Base-by-base conservation (phyloP, 225 moss, liverwort and hornwort genomes). In the Bryoerythrophyllum caledonicum region DNA sequence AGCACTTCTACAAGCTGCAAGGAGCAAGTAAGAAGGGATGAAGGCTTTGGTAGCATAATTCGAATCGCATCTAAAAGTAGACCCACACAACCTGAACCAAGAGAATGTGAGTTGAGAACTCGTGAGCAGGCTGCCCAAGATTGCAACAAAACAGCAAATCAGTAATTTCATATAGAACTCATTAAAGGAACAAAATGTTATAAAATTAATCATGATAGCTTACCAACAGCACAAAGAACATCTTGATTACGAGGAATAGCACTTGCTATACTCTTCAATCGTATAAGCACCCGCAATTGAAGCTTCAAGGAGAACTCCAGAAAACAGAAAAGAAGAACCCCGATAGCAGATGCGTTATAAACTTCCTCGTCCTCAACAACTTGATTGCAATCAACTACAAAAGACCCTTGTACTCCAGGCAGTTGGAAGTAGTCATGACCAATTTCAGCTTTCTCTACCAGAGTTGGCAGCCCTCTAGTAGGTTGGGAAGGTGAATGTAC, bases 201-300 rank as follows among this genome's bases (percentile, higher is more conserved):
- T 56, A 7, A 40, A 55, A 64, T 12, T 6, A 17, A 13, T 9
- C 38, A 69, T 10, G 48, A 23, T 60, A 28, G 64, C 87, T 86
- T 84, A 99, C 99, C 95, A 51, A 89, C 88, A 82, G 90, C 87
- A 79, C 93, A 91, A 65, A 99, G 95, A 67, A 89, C 88, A 88
- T 95, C 95, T 88, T 95, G 93, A 80, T 99, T 99, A 71, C 90
- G 93, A 68, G 83, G 70, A 75, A 91, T 82, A 65, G 78, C 85
- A 44, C 74, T 86, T 56, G 95, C 99, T 72, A 99, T 91, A 68
- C 67, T 84, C 69, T 95, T 95, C 78, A 99, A 75, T 56, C 85
- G 87, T n/a, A 76, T 83, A 23, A 99, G 89, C 72, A 93, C 79
- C 70, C 82, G 89, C 79, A 92, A 73, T 86, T 99, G 99, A 75